Conservation (phyloP, 2,329 filamentous ascomycete genomes). For the Knufia petricola region DNA sequence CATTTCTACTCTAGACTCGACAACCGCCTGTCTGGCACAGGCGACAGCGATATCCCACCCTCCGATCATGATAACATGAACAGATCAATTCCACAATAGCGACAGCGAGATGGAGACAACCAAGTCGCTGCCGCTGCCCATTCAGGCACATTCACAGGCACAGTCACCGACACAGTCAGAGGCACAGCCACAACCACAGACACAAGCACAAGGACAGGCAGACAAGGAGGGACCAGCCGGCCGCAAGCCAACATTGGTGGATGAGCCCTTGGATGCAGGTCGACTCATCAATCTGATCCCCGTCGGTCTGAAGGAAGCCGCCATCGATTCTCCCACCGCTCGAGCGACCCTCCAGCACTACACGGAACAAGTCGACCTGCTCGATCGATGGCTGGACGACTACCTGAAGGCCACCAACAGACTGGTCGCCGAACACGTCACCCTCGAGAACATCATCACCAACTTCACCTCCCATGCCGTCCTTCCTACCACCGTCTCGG, state of each 20-base stretch:
- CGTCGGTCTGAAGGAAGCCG: slow-evolving; percentile 84
- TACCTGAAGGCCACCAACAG: slow-evolving; percentile 55
- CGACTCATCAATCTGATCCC: slow-evolving; percentile 47
- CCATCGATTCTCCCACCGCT: slow-evolving; percentile 92
- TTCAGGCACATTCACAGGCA: too few relatives aligned
- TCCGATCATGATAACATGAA: not conserved
- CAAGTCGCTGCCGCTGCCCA: slow-evolving; percentile 1
- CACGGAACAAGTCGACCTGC: slow-evolving; percentile 76
- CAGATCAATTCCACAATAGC: not conserved
- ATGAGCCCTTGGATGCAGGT: slow-evolving; percentile 27
- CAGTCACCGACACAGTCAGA: too few relatives aligned
- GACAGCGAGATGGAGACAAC: not conserved
- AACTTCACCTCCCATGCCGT: slow-evolving; percentile 64
- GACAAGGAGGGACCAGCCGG: not conserved
- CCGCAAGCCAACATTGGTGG: not conserved
- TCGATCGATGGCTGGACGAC: slow-evolving; percentile 84
- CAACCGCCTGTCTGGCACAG: too few relatives aligned
- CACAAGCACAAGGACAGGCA: too few relatives aligned
- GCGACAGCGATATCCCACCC: not conserved
- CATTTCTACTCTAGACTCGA: too few relatives aligned
- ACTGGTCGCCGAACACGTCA: slow-evolving; percentile 55
- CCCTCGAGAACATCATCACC: slow-evolving; percentile 71
- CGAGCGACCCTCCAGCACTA: slow-evolving; percentile 80
- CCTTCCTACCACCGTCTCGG: slow-evolving; percentile 64
- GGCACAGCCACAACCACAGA: too few relatives aligned